Percentiles rank a stretch among this genome's conserved stretches.
These are phyloP conservation scores for Mycena maculata DNA, from an alignment of 768 basidiomycete genomes.

Conservation along the genomic window DNA sequence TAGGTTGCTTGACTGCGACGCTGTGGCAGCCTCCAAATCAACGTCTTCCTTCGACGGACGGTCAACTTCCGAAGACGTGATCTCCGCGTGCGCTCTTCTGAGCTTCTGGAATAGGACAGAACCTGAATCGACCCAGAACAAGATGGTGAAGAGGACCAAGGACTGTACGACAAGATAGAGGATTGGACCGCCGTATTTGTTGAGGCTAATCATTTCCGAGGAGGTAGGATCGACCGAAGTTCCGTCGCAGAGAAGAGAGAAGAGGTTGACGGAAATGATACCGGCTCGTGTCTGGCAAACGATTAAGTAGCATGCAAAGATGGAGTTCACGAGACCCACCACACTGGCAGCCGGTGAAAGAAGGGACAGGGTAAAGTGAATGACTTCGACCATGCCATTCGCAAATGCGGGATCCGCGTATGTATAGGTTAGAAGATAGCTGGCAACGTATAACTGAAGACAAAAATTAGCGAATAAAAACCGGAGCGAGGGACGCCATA, in stretches of 20 bases:
- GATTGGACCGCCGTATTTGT: constrained; percentile 79
- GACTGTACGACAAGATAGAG: constrained; percentile 73
- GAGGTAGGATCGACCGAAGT: constrained; percentile 55
- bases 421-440: constrained; percentile 77
- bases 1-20: constrained; percentile 61
- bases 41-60: constrained; percentile 58
- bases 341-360: constrained; percentile 76
- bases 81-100: constrained; percentile 45
- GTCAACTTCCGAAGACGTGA: constrained; percentile 16
- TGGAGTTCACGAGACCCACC: constrained; percentile 58
- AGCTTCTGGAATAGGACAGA: constrained; percentile 52
- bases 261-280: constrained; percentile 80
- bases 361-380: constrained; percentile 76
- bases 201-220: constrained; percentile 62
- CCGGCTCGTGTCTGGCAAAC: constrained; percentile 66
- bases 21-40: constrained; percentile 61
- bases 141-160: constrained; percentile 66
- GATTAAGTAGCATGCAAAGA: no score
- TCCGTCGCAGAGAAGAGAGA: constrained; percentile 76
- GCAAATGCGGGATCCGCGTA: constrained; percentile 60
- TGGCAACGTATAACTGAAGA: constrained; percentile 70
- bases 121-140: constrained; percentile 84
- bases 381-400: constrained; percentile 63
- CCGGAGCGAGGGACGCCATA: constrained; percentile 49
- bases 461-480: not conserved